These are phyloP conservation scores for Begonia peltatifolia DNA, from an alignment of 306 rosid species.

Conservation along the genomic window DNA sequence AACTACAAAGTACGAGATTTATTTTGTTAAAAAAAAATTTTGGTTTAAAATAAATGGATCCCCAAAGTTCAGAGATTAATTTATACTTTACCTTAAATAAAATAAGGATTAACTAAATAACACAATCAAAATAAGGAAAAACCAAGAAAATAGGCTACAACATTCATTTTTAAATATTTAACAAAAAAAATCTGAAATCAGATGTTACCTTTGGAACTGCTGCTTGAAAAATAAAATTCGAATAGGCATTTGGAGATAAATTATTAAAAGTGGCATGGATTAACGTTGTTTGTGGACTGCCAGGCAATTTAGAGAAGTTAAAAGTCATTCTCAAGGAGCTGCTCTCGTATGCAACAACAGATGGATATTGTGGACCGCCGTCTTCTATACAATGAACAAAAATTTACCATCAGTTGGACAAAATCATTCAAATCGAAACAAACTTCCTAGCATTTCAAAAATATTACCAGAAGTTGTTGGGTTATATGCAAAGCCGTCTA, in stretches of 20 bases:
- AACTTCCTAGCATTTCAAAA: conserved; percentile 6
- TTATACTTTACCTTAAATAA: no score
- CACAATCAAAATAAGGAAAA: no score
- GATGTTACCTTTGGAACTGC: conserved; percentile 92
- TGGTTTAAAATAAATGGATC: no score
- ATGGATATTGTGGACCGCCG: conserved; percentile 70
- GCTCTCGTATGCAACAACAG: conserved; percentile 79
- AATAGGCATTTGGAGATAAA: conserved; percentile 42
- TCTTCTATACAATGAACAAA: conserved; percentile 33
- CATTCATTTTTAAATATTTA: no score
- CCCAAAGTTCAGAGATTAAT: no score
- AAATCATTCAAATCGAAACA: conserved; percentile 2
- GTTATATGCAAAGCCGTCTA: conserved; percentile 51
- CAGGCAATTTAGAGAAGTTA: conserved; percentile 68
- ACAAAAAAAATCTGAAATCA: conserved; percentile 3
- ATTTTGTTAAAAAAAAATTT: no score
- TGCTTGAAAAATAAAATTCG: conserved; percentile 93
- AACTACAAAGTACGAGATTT: no score
- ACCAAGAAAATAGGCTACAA: no score
- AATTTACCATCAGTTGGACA: conserved; percentile 7
- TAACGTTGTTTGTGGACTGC: conserved; percentile 65
- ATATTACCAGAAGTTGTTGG: conserved; percentile 33
- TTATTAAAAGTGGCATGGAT: conserved; percentile 64
- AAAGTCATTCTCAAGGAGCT: conserved; percentile 63
- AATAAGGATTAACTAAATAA: no score